Base-by-base conservation (phyloP, 2,329 filamentous ascomycete species). In the Phialocephala sp. region DNA sequence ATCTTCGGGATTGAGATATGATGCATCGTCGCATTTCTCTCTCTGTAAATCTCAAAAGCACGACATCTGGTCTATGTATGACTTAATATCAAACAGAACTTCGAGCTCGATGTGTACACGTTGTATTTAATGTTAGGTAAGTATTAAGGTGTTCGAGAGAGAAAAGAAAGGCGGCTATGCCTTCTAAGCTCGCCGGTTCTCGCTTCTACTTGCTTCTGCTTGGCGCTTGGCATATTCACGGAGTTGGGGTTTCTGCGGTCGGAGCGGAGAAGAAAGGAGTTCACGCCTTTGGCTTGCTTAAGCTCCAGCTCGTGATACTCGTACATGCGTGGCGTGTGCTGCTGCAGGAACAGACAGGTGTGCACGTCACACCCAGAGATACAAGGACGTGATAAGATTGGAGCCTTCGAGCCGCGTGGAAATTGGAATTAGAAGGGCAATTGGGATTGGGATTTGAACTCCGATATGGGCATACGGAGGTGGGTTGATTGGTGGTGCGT, bases 271-370 rank as follows among this genome's bases (percentile, higher is more conserved):
- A 4, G 22, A 20, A 24, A 50, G 18, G 8, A 32, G 27, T 32
- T 32, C 27, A 50, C 45, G 45, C 45, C 45, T 50, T 50, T 11
- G 45, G 45, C 45, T 50, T 50, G 45, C 41, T 43, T 43, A 43
- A 43, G 41, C 6, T 43, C 15, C 1, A 32, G 27, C 27, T 32
- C 27, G 27, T 32, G 27, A 32, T 32, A n/a, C n/a, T n/a, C n/a
- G n/a, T n/a, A 32, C 27, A 32, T 32, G 6, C 37, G 9, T 41
- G 37, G 15, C 2, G 4, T 41, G 37, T 18, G 15, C 11, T 41
- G 37, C 37, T 43, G 15, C 8, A 43, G 11, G 41, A 43, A 43
- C 15, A 43, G 6, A 43, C 11, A 15, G 6, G 6, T n/a, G n/a
- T n/a, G n/a, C n/a, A 5, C 4, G 11, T 18, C 18, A 20, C 14